phyloP scores from a whole-genome alignment of 2,329 filamentous ascomycete genomes.

The Penicillium crustosum region DNA sequence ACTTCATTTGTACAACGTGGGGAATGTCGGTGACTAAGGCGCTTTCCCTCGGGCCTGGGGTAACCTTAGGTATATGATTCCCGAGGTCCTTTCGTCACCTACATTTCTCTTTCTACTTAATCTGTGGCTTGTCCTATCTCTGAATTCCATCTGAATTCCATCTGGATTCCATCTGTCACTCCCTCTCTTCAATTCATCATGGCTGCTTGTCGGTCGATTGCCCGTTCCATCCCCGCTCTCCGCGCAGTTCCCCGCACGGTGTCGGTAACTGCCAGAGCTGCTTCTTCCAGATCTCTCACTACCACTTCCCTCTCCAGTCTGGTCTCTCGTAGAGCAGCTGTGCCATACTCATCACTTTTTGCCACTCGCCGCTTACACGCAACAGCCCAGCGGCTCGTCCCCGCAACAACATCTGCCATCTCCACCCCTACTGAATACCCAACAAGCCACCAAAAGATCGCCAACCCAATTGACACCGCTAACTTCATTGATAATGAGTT shows the following conservation, averaged over 20 bases:
- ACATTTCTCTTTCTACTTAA: constrained; percentile 1
- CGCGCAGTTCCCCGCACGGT: constrained; percentile 39
- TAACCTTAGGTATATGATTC: constrained; percentile 15
- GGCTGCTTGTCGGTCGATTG: constrained; percentile 41
- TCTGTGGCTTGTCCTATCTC: not conserved
- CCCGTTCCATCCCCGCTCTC: constrained; percentile 42
- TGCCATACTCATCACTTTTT: constrained; percentile 26
- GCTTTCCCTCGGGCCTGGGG: constrained; percentile 28
- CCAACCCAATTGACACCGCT: constrained; percentile 56
- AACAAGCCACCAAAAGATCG: constrained; percentile 56
- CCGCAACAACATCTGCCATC: constrained; percentile 51
- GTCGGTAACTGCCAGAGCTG: constrained; percentile 29
- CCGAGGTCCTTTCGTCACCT: not conserved
- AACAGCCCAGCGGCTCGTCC: constrained; percentile 53
- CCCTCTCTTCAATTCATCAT: constrained; percentile 26
- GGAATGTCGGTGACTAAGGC: constrained; percentile 10
- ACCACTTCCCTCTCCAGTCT: constrained; percentile 24
- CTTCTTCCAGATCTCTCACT: constrained; percentile 28
- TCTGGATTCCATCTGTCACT: not conserved
- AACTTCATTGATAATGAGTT: constrained; percentile 68
- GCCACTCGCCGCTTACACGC: constrained; percentile 49
- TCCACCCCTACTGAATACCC: constrained; percentile 56
- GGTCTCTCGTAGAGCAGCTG: constrained; percentile 15
- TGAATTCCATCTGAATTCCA: not conserved
- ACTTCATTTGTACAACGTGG: constrained; percentile 7